Conservation (phyloP, 2,329 filamentous ascomycete species). For the Microdochium nivale region DNA sequence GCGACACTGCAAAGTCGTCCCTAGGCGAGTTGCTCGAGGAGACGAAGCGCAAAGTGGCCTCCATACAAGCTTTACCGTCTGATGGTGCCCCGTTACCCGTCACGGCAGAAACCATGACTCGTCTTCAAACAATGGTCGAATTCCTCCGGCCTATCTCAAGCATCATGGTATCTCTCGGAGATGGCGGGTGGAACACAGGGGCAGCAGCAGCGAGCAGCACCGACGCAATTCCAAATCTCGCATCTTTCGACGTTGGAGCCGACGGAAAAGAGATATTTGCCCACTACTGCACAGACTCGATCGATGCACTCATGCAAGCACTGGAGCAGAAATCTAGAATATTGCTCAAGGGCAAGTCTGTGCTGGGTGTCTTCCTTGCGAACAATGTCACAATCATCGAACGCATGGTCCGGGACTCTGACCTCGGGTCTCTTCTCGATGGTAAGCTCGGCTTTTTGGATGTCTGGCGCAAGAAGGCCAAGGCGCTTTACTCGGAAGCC, state of each 20-base stretch:
- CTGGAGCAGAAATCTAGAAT: constrained; percentile 67
- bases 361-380: constrained; percentile 81
- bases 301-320: constrained; percentile 68
- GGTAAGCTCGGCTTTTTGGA: constrained; percentile 62
- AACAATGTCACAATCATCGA: constrained; percentile 82
- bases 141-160: constrained; percentile 81
- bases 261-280: constrained; percentile 84
- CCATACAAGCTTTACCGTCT: constrained; percentile 58
- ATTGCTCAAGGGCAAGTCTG: constrained; percentile 67
- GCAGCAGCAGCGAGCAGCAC: constrained; percentile 42
- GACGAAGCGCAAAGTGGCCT: constrained; percentile 60
- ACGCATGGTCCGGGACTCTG: constrained; percentile 73
- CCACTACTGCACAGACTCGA: constrained; percentile 82
- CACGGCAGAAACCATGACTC: constrained; percentile 76
- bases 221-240: constrained; percentile 60
- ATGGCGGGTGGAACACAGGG: constrained; percentile 74
- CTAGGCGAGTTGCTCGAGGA: constrained; percentile 79
- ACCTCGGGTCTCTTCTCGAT: constrained; percentile 64
- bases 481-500: constrained; percentile 70
- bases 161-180: constrained; percentile 85
- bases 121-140: constrained; percentile 76
- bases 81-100: constrained; percentile 74
- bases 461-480: constrained; percentile 79
- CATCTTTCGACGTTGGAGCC: constrained; percentile 78
- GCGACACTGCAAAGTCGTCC: constrained; percentile 85